phyloP scores from a whole-genome alignment of 2,329 filamentous ascomycete genomes.

The Capronia coronata region DNA sequence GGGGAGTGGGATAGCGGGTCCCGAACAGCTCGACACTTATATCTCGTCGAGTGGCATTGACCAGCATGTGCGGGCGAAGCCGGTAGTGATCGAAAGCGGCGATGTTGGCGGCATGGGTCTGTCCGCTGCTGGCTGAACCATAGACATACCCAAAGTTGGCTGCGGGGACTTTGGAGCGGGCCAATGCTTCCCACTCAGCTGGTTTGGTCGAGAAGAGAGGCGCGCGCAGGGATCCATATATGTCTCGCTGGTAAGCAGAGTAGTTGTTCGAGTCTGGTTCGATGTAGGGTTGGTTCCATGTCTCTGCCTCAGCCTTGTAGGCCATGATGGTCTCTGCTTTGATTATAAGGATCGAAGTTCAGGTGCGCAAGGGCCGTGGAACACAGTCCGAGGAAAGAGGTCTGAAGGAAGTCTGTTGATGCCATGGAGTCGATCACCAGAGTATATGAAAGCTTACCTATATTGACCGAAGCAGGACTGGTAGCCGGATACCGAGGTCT shows the following conservation, averaged over 20 bases:
- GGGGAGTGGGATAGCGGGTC: slow-evolving; percentile 42
- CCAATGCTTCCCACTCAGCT: slow-evolving; percentile 49
- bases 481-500: no score
- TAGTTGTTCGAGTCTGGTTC: slow-evolving; percentile 23
- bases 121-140: slow-evolving; percentile 46
- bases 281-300: slow-evolving; percentile 21
- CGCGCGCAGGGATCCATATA: slow-evolving; percentile 28
- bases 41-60: slow-evolving; percentile 39
- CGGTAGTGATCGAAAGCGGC: slow-evolving; percentile 32
- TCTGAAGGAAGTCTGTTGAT: no score
- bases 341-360: background rate
- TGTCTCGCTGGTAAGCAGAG: slow-evolving; percentile 25
- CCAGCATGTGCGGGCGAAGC: slow-evolving; percentile 30
- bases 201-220: slow-evolving; percentile 53
- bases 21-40: slow-evolving; percentile 49
- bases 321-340: slow-evolving; percentile 7
- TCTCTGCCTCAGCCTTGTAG: slow-evolving; percentile 5
- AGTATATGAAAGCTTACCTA: no score
- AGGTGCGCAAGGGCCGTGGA: no score
- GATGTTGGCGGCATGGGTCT: slow-evolving; percentile 31
- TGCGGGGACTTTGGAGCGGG: slow-evolving; percentile 42
- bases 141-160: slow-evolving; percentile 54
- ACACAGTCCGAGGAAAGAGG: no score
- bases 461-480: no score
- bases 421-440: no score